These are phyloP conservation scores for Fusarium sp. DNA, from an alignment of 2,329 filamentous ascomycete genomes.

Conservation along the genomic window DNA sequence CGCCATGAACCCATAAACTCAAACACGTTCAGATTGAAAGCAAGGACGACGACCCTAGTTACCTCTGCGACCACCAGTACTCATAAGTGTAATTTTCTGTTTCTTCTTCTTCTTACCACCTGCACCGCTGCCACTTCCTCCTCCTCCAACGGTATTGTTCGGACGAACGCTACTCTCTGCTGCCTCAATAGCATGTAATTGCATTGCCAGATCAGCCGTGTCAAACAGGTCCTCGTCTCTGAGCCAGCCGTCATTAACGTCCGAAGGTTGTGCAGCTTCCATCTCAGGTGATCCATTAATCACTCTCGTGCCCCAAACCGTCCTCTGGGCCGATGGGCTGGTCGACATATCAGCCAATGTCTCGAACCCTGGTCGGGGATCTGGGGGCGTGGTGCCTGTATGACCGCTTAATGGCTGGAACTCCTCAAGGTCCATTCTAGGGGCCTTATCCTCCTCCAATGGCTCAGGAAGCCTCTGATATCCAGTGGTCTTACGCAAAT, in stretches of 20 bases:
- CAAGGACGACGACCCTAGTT: conserved; percentile 46
- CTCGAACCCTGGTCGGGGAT: conserved; percentile 72
- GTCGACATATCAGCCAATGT: conserved; percentile 83
- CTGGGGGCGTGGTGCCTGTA: conserved; percentile 66
- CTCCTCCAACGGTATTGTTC: conserved; percentile 36
- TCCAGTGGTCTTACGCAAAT: conserved; percentile 67
- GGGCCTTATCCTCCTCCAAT: conserved; percentile 55
- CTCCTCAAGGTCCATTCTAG: conserved; percentile 68
- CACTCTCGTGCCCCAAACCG: conserved; percentile 91
- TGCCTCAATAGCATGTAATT: conserved; percentile 68
- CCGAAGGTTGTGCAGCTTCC: conserved; percentile 50
- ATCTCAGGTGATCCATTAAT: conserved; percentile 72
- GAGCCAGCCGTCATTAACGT: conserved; percentile 83
- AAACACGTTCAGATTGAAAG: conserved; percentile 5
- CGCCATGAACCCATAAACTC: background rate
- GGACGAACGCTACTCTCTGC: conserved; percentile 49
- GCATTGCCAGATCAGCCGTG: conserved; percentile 69
- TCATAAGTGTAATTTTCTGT: conserved; percentile 80
- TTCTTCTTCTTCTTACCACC: conserved; percentile 76
- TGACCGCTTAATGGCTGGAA: conserved; percentile 72
- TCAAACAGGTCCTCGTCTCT: conserved; percentile 81
- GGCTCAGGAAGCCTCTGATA: conserved; percentile 56
- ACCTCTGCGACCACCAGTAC: conserved; percentile 69
- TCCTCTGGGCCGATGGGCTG: conserved; percentile 80
- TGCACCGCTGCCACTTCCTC: conserved; percentile 41